phyloP scores from a whole-genome alignment of 2,329 filamentous ascomycete genomes.

The Drechslerella dactyloides region DNA sequence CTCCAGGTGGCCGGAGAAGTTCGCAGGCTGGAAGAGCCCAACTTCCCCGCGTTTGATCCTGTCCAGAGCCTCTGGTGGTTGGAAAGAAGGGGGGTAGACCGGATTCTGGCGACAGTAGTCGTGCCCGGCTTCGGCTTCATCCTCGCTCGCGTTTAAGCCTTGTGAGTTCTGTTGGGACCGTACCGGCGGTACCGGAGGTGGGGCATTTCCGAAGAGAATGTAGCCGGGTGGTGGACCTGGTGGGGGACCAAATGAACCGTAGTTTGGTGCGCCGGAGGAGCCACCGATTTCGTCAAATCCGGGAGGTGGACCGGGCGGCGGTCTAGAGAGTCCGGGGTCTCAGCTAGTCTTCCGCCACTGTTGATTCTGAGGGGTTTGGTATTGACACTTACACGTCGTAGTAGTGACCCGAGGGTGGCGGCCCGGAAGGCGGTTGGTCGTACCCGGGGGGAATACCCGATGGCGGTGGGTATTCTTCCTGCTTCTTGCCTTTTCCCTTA shows the following conservation, averaged over 20 bases:
- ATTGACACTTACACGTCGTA: constrained; percentile 18
- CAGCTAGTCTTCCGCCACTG: neutral
- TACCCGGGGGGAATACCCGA: constrained; percentile 36
- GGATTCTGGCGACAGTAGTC: constrained; percentile 70
- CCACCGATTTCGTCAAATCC: constrained; percentile 24
- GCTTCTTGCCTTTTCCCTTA: constrained; percentile 33
- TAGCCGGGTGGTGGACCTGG: constrained; percentile 46
- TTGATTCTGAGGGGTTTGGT: neutral
- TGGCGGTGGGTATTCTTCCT: constrained; percentile 38
- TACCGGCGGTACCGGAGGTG: constrained; percentile 26
- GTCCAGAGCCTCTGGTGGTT: constrained; percentile 61
- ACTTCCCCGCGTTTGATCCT: constrained; percentile 65
- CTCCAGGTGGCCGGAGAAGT: constrained; percentile 62
- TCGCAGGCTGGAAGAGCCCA: constrained; percentile 63
- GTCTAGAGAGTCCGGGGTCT: neutral
- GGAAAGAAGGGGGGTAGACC: constrained; percentile 64
- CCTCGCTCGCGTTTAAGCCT: constrained; percentile 68
- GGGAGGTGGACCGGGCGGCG: constrained; percentile 29
- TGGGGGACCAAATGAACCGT: constrained; percentile 23
- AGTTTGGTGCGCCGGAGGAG: constrained; percentile 25
- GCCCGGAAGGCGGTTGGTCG: constrained; percentile 27
- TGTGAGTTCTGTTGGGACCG: constrained; percentile 38
- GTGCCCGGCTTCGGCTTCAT: constrained; percentile 70
- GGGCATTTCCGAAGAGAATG: constrained; percentile 33
- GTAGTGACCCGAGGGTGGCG: constrained; percentile 9